Evolutionary conservation across 208 protist genomes (phyloP).

Genomic region (Trypanosoma platydactyli): DNA sequence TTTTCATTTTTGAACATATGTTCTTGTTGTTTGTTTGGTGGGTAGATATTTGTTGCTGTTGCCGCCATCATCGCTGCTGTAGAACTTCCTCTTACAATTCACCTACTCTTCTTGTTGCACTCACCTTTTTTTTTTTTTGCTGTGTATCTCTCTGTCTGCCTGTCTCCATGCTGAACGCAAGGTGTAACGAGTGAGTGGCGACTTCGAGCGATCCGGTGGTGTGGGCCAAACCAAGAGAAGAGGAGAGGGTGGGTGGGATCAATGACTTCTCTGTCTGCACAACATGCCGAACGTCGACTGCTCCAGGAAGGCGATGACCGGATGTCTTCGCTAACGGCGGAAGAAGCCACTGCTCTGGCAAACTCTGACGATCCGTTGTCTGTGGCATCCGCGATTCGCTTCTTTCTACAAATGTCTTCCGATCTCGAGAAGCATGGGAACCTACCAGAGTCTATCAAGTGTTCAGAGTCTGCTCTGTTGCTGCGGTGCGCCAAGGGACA

Average conservation of each 20-base stretch:
- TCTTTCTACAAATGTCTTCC: slow-evolving; percentile 57
- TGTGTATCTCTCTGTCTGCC: slow-evolving; percentile 1
- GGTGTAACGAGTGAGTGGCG: neutral
- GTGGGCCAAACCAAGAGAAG: neutral
- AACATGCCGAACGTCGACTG: neutral
- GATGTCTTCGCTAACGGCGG: slow-evolving; percentile 3
- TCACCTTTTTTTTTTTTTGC: slow-evolving; percentile 4
- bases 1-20: no score
- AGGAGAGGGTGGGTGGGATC: slow-evolving; percentile 6
- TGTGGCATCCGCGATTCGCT: slow-evolving; percentile 45
- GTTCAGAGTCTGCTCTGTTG: slow-evolving; percentile 71
- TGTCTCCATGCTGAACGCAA: neutral
- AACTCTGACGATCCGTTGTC: slow-evolving; percentile 23
- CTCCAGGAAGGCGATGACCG: neutral
- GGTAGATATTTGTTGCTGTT: neutral
- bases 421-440: slow-evolving; percentile 74
- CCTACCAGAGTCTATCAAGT: slow-evolving; percentile 69
- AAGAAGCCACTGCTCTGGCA: slow-evolving; percentile 1
- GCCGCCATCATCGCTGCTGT: neutral
- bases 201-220: neutral
- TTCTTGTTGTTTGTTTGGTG: no score
- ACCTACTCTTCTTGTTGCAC: neutral
- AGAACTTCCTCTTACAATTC: neutral
- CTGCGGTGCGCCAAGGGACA: slow-evolving; percentile 44
- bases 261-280: neutral